Conservation (phyloP, 176 grass and related monocot genomes). For the Juncus effusus region DNA sequence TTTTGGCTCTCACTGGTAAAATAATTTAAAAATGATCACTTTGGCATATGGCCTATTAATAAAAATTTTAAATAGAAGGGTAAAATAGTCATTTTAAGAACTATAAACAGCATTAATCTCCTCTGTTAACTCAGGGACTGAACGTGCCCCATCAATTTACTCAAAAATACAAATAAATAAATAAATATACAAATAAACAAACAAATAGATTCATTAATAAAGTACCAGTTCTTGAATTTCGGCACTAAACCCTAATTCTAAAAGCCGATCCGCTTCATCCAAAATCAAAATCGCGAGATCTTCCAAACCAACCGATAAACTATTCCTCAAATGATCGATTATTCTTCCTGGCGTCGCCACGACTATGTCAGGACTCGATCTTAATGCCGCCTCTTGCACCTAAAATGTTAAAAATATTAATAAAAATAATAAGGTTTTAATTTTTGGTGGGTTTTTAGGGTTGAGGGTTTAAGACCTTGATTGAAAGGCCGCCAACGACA, state of each 20-base stretch:
- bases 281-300: conserved; percentile 93
- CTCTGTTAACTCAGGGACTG: too few relatives aligned
- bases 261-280: conserved; percentile 91
- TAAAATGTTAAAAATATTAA: not conserved
- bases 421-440: not conserved
- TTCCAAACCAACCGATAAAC: conserved; percentile 85
- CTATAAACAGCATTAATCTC: too few relatives aligned
- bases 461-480: conserved; percentile 43
- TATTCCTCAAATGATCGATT: conserved; percentile 91
- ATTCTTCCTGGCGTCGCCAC: conserved; percentile 93
- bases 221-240: conserved; percentile 91
- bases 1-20: too few relatives aligned
- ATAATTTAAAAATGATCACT: too few relatives aligned
- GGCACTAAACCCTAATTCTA: conserved; percentile 92
- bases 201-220: conserved; percentile 6
- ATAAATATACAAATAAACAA: not conserved
- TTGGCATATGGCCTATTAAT: too few relatives aligned
- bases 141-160: too few relatives aligned
- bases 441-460: conserved; percentile 8
- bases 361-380: conserved; percentile 96
- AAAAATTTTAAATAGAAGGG: too few relatives aligned
- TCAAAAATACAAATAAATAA: not conserved
- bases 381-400: conserved; percentile 84
- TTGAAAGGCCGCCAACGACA: conserved; percentile 88
- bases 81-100: too few relatives aligned